phyloP scores from a whole-genome alignment of 768 basidiomycete species.

The Strobilomyces dryophilus region DNA sequence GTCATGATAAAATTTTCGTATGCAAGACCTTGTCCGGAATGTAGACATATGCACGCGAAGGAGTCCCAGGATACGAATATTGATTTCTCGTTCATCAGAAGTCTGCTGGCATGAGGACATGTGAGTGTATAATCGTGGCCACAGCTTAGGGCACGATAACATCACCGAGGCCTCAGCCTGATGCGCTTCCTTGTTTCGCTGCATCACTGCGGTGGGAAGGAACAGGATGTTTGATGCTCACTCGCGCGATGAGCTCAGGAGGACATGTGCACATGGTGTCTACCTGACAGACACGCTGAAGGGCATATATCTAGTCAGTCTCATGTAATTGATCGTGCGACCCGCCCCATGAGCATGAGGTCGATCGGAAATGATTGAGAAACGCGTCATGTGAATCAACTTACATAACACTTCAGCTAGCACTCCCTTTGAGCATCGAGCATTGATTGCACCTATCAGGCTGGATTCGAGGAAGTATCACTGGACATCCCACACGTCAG shows the following conservation, averaged over 20 bases:
- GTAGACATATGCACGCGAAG: slow-evolving; percentile 2
- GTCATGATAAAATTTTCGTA: slow-evolving; percentile 59
- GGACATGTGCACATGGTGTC: slow-evolving; percentile 12
- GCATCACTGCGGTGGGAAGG: slow-evolving; percentile 5
- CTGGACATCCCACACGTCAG: slow-evolving; percentile 21
- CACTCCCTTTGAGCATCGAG: slow-evolving; percentile 9
- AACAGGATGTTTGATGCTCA: background rate
- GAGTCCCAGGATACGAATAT: too few species aligned
- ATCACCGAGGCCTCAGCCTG: slow-evolving; percentile 3
- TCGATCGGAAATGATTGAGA: background rate
- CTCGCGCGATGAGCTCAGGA: slow-evolving; percentile 2
- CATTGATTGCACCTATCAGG: slow-evolving; percentile 19
- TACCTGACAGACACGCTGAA: slow-evolving; percentile 11
- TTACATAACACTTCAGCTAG: slow-evolving; percentile 1
- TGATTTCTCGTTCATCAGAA: too few species aligned
- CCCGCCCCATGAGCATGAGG: slow-evolving; percentile 5
- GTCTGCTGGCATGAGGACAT: too few species aligned
- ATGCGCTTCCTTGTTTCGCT: slow-evolving; percentile 4
- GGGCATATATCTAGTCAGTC: background rate
- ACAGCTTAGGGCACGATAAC: slow-evolving; percentile 11
- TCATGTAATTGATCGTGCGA: slow-evolving; percentile 8
- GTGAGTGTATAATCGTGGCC: slow-evolving; percentile 2
- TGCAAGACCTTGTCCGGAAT: slow-evolving; percentile 28
- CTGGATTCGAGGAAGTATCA: slow-evolving; percentile 10
- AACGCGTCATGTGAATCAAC: slow-evolving; percentile 11